Base-by-base conservation (phyloP, 2,329 filamentous ascomycete species). In the Ceratocystis papillata region DNA sequence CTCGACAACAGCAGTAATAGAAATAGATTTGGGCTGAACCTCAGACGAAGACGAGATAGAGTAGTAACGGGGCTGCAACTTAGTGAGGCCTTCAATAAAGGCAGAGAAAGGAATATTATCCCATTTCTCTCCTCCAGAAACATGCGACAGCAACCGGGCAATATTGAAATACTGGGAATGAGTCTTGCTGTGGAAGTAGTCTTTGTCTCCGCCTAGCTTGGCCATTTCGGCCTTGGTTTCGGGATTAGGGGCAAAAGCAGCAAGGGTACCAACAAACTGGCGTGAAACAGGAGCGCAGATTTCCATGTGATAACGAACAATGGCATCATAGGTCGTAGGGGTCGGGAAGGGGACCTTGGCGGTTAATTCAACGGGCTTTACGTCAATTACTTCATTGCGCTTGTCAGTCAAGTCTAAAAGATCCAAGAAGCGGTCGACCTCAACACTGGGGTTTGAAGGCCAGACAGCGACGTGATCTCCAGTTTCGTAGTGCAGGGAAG, bases 271-370 rank as follows among this genome's bases (percentile, higher is more conserved):
- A 67, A 97, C 80, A 73, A 97, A 96, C 76, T 99, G 94, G 79
- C 95, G 93, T 67, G 94, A 99, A 37, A 99, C 89, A 60, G 94
- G 90, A 57, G 90, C 91, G 74, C 91, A 90, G 70, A 96, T 94
- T 78, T 99, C 95, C 80, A 99, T 88, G 77, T 99, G 93, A 77
- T 96, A 99, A 71, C 94, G 89, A 68, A 89, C 80, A 69, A 93
- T 90, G 67, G 93, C 88, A 77, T 97, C 93, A 77, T 93, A 97
- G 1, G 94, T 99, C 17, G 94, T 97, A 5, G 94, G 94, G 4
- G 92, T 92, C 20, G 95, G 95, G 80, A 99, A 97, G 6, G 94
- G 94, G 59, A 99, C 91, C 79, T 96, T 97, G 71, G 94, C 91
- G 7, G 94, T 97, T 55, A 92, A 86, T 76, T 99, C 95, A 50